A percentile compares a stretch with the other conserved stretches of the same genome.
phyloP scores from a whole-genome alignment of 164 flowering plant species.

The Umbilicus rupestris region DNA sequence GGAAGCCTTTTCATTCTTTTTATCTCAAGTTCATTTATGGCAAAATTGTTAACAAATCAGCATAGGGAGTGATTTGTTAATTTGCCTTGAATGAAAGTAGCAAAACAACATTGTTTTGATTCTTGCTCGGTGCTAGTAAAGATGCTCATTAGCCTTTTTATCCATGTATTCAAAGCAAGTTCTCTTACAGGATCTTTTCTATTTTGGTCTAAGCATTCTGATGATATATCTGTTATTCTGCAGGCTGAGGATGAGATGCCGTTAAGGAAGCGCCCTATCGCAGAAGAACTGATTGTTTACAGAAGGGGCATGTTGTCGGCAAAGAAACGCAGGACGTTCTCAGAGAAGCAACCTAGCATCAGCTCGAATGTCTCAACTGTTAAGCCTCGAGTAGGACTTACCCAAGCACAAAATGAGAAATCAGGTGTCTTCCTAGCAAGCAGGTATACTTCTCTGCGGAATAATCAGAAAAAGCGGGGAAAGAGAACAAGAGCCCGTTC shows the following conservation, averaged over 20 bases:
- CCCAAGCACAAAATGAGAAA: constrained; percentile 5
- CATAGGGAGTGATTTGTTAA: not conserved
- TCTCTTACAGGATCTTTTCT: not conserved
- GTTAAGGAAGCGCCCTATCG: not conserved
- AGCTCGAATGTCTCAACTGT: not conserved
- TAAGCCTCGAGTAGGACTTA: not conserved
- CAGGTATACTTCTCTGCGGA: not conserved
- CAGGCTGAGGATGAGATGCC: not conserved
- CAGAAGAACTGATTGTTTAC: not conserved
- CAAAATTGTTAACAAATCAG: not conserved
- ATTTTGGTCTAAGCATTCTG: not conserved
- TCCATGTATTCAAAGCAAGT: not conserved
- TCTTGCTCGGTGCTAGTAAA: no score
- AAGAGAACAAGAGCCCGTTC: constrained; percentile 20
- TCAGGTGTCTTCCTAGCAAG: not conserved
- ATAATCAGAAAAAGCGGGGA: constrained; percentile 25
- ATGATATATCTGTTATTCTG: not conserved
- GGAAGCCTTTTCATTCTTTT: not conserved
- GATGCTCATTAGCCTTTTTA: no score
- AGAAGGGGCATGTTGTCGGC: not conserved
- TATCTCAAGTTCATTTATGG: not conserved
- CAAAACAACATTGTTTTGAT: not conserved
- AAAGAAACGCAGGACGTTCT: constrained; percentile 18
- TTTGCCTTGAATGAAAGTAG: not conserved
- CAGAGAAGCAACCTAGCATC: constrained; percentile 9